These are phyloP conservation scores for Mycena vitilis DNA, from an alignment of 768 basidiomycete species.

Conservation along the genomic window DNA sequence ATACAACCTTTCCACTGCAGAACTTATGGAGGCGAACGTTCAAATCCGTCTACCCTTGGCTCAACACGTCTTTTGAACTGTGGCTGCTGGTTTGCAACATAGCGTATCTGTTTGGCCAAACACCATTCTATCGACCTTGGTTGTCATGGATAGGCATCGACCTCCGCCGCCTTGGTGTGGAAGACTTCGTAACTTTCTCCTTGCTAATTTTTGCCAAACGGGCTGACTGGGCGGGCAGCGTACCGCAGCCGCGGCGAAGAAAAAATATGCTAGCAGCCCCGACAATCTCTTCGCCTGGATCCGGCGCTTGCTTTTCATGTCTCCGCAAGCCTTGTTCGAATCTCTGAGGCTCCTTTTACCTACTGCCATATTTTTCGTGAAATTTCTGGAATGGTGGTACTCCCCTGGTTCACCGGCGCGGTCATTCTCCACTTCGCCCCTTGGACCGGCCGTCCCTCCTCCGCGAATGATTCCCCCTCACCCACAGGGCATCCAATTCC, in stretches of 20 bases:
- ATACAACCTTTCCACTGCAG: conserved; percentile 61
- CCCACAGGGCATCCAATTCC: conserved; percentile 75
- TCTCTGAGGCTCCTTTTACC: conserved; percentile 85
- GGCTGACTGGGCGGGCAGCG: conserved; percentile 48
- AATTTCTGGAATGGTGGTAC: conserved; percentile 99
- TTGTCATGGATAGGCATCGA: conserved; percentile 86
- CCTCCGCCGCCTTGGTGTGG: conserved; percentile 79
- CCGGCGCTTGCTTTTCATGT: conserved; percentile 58
- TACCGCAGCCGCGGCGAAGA: conserved; percentile 46
- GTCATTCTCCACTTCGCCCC: conserved; percentile 69
- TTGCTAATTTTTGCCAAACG: conserved; percentile 12
- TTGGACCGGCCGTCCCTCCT: conserved; percentile 80
- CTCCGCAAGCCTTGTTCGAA: conserved; percentile 77
- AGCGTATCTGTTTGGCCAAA: conserved; percentile 89
- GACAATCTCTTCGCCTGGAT: conserved; percentile 52
- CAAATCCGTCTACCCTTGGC: conserved; percentile 84
- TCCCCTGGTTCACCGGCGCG: conserved; percentile 90
- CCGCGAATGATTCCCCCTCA: conserved; percentile 82
- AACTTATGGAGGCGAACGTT: conserved; percentile 70
- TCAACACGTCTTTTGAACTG: conserved; percentile 81
- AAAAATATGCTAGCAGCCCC: conserved; percentile 42
- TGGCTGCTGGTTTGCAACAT: conserved; percentile 88
- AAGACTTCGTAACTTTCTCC: conserved; percentile 74
- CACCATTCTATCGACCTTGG: conserved; percentile 93
- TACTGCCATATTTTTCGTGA: conserved; percentile 93